Base-by-base conservation (phyloP, 2,329 filamentous ascomycete species). In the Diaporthe sp. region DNA sequence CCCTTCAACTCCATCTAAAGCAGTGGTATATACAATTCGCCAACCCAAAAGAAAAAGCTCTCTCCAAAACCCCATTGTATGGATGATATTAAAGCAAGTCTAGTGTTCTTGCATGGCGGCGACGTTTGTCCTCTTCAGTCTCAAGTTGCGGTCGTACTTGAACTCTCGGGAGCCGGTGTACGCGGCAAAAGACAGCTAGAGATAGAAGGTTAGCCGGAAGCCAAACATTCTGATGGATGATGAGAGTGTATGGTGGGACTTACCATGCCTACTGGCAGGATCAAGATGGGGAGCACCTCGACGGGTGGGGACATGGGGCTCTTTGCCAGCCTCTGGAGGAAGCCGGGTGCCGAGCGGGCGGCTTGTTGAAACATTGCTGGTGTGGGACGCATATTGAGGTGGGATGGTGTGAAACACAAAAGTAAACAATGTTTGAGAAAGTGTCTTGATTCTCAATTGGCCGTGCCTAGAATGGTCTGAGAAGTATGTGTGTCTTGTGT, bases 271-370 rank as follows among this genome's bases (percentile, higher is more conserved):
- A 71, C 58, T 17, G 74, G 71, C 49, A 76, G 68, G 49, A 76
- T 62, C 28, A 76, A 44, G 7, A 76, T 74, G 46, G 75, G 75
- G 19, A 75, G 71, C 13, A 74, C 75, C 61, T 76, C 75, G 0
- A 75, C 75, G 0, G 75, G 75, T n/a, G 75, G 75, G 19, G 62
- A 49, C 75, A 76, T 76, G 51, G 75, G 75, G 19, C 73, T 74
- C 12, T 58, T 62, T 22, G 75, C 68, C 60, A 76, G 44, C 17
- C 75, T 71, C 22, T 67, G 67, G 37, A 76, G 49, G 31, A 76
- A 39, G 8, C 67, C 34, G 5, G 75, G 75, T 22, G 73, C 73
- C 28, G 68, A 55, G 44, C 65, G 74, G 60, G 53, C 55, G 37
- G 37, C 68, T 7, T 76, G 75, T 28, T 70, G 75, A 25, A 76